These are phyloP conservation scores for Mycena epipterygia DNA, from an alignment of 768 basidiomycete species.

Conservation along the genomic window DNA sequence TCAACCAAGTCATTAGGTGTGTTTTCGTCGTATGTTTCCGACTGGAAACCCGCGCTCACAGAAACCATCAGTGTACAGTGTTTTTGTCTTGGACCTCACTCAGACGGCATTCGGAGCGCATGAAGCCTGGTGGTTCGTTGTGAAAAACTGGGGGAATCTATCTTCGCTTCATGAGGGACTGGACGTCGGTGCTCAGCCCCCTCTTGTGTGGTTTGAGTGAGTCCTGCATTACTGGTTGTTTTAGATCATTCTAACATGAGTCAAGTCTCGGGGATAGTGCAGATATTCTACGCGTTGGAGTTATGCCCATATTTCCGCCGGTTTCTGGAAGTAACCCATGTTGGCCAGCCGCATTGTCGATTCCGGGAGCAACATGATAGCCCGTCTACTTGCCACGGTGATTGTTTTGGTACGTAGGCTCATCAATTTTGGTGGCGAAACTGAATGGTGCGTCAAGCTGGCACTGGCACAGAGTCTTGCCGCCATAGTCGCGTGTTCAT, in stretches of 20 bases:
- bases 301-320: background rate
- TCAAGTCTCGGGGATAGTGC: constrained; percentile 11
- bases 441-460: background rate
- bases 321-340: too few species aligned
- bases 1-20: background rate
- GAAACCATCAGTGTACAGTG: background rate
- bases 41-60: too few species aligned
- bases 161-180: constrained; percentile 1
- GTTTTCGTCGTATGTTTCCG: too few species aligned
- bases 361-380: background rate
- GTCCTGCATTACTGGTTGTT: background rate
- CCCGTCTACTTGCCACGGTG: background rate
- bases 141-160: constrained; percentile 20
- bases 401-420: constrained; percentile 10
- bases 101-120: constrained; percentile 22
- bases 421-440: background rate
- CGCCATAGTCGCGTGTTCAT: background rate
- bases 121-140: constrained; percentile 20
- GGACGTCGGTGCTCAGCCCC: constrained; percentile 4
- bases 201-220: constrained; percentile 16
- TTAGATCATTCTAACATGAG: background rate
- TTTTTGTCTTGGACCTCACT: background rate
- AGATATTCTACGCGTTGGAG: constrained; percentile 20
- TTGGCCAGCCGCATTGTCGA: background rate
- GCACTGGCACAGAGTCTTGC: constrained; percentile 4